Evolutionary conservation across 495 filamentous ascomycete species (phyloP).

Genomic region (Haplographium delicatum): DNA sequence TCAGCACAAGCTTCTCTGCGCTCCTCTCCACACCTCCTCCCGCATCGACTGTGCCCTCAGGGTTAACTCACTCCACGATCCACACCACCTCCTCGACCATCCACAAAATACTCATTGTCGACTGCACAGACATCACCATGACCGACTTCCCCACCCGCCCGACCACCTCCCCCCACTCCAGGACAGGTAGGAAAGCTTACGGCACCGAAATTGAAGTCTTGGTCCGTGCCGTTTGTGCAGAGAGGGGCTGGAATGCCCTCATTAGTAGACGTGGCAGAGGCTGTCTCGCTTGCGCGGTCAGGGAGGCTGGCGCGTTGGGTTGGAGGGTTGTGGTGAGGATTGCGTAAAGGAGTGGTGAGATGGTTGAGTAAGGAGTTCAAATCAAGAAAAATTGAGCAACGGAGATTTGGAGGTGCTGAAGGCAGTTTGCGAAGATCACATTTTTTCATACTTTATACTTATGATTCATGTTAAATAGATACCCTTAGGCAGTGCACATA

Average conservation of each 20-base stretch:
- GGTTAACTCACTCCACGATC: background rate
- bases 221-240: slow-evolving; percentile 62
- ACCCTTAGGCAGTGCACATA: no score
- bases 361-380: background rate
- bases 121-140: slow-evolving; percentile 34
- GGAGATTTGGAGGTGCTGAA: no score
- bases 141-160: background rate
- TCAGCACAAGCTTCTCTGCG: slow-evolving; percentile 6
- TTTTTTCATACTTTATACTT: no score
- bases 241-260: slow-evolving; percentile 62
- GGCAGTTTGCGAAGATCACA: no score
- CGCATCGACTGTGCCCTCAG: background rate
- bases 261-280: slow-evolving; percentile 58
- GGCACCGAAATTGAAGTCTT: slow-evolving; percentile 58
- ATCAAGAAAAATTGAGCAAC: no score
- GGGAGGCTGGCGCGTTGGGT: slow-evolving; percentile 63
- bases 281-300: slow-evolving; percentile 62
- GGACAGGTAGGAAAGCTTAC: slow-evolving; percentile 27
- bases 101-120: slow-evolving; percentile 42
- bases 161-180: no score
- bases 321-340: slow-evolving; percentile 62
- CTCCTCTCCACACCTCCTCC: slow-evolving; percentile 9
- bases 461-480: no score
- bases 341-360: slow-evolving; percentile 29
- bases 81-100: slow-evolving; percentile 18